These are phyloP conservation scores for Colletotrichum lupini DNA, from an alignment of 2,329 filamentous ascomycete species.

Conservation along the genomic window DNA sequence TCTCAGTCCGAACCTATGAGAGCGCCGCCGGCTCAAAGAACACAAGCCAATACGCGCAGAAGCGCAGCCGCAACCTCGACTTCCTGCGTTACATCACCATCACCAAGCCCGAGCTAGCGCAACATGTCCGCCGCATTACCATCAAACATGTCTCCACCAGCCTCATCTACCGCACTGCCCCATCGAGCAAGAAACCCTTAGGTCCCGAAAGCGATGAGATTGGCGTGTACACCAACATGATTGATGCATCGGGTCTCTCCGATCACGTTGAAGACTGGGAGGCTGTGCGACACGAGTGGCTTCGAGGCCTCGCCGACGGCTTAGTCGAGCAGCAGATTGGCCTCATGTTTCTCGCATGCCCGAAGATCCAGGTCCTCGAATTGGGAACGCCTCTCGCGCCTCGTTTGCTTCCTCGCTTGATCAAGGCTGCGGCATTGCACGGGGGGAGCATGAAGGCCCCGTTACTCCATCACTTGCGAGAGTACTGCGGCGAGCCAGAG, in stretches of 20 bases:
- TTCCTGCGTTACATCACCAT: constrained; percentile 8
- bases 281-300: neutral
- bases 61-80: constrained; percentile 10
- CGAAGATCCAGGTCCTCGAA: neutral
- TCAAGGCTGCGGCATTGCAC: neutral
- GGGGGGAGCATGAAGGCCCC: neutral
- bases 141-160: constrained; percentile 10
- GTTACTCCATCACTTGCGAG: neutral
- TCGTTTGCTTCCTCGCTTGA: neutral
- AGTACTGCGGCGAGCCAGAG: constrained; percentile 3
- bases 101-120: neutral
- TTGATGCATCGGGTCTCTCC: neutral
- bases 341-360: neutral
- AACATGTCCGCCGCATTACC: neutral
- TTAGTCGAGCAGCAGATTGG: constrained; percentile 11
- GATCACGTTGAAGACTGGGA: neutral
- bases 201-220: neutral
- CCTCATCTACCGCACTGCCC: constrained; percentile 8
- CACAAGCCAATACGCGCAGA: neutral
- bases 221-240: neutral
- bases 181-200: neutral
- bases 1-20: constrained; percentile 5
- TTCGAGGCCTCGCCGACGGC: neutral
- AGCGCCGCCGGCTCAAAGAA: neutral
- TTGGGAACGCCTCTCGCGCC: constrained; percentile 6